A percentile compares a stretch with the other conserved stretches of the same genome.
Evolutionary conservation across 1,284 basidiomycete genomes (phyloP).

Genomic region (Rhizoctonia solani): DNA sequence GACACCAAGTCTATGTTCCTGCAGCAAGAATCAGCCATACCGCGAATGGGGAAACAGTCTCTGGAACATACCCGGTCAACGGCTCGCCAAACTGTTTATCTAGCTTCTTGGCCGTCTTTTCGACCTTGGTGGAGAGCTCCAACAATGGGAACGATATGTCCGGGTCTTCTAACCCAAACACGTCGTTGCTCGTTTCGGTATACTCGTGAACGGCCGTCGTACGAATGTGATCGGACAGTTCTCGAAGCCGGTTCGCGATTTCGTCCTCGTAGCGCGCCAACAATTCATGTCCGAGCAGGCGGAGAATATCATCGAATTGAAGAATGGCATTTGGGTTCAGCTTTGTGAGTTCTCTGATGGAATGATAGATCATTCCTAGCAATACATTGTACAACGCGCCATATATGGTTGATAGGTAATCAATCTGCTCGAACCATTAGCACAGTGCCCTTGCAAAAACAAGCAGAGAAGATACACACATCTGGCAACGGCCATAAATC

Average conservation of each 20-base stretch:
- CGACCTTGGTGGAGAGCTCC: constrained; percentile 85
- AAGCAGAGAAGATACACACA: constrained; percentile 56
- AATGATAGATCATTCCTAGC: constrained; percentile 82
- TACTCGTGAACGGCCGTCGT: constrained; percentile 72
- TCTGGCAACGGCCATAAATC: constrained; percentile 83
- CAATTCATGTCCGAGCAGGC: constrained; percentile 72
- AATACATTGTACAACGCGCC: constrained; percentile 84
- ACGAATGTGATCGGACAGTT: constrained; percentile 71
- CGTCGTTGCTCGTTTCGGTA: constrained; percentile 62
- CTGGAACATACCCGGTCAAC: constrained; percentile 73
- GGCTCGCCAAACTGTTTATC: constrained; percentile 86
- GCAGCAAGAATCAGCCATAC: not conserved
- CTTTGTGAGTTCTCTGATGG: constrained; percentile 73
- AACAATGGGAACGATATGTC: constrained; percentile 80
- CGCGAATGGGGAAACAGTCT: not conserved
- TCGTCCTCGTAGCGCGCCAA: constrained; percentile 70
- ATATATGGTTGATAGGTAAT: constrained; percentile 67
- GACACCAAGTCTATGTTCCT: constrained; percentile 82
- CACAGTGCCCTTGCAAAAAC: not conserved
- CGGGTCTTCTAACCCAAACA: constrained; percentile 57
- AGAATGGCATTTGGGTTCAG: constrained; percentile 70
- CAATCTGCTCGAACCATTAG: constrained; percentile 50
- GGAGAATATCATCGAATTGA: constrained; percentile 66
- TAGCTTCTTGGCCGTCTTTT: constrained; percentile 79
- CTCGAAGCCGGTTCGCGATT: constrained; percentile 62